Percentiles rank a stretch among this genome's conserved stretches.
phyloP scores from a whole-genome alignment of 2,329 filamentous ascomycete genomes.

The Dactylellina leptospora region DNA sequence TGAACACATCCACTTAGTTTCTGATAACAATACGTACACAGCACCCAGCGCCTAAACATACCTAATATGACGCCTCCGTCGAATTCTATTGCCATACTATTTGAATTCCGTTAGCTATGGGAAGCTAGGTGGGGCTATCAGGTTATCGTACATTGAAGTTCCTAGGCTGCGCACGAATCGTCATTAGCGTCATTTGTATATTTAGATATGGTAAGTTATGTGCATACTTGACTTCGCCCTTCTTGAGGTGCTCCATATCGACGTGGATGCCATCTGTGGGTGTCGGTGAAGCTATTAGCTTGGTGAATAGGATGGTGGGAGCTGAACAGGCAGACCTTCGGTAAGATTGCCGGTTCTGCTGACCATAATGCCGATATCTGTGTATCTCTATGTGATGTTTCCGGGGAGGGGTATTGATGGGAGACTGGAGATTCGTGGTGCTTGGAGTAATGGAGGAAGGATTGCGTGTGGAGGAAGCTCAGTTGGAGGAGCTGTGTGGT shows the following conservation, averaged over 20 bases:
- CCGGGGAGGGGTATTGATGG: constrained; percentile 1
- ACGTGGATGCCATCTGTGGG: constrained; percentile 93
- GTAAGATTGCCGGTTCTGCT: constrained; percentile 70
- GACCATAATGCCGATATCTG: constrained; percentile 45
- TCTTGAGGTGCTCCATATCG: constrained; percentile 98
- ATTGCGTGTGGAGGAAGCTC: constrained; percentile 30
- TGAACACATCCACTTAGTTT: constrained; percentile 57
- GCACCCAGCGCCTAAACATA: constrained; percentile 59
- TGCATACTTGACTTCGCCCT: constrained; percentile 95
- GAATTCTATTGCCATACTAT: constrained; percentile 98
- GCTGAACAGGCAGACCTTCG: constrained; percentile 65
- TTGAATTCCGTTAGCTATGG: constrained; percentile 48
- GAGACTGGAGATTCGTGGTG: constrained; percentile 13
- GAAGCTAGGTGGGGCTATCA: background rate
- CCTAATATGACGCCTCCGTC: constrained; percentile 95
- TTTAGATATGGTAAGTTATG: constrained; percentile 54
- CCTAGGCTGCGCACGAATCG: constrained; percentile 73
- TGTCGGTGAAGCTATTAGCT: constrained; percentile 16
- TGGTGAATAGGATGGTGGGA: background rate
- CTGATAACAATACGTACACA: background rate
- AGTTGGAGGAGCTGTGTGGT: constrained; percentile 21
- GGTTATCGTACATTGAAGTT: constrained; percentile 84
- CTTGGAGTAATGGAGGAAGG: constrained; percentile 1
- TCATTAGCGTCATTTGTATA: constrained; percentile 51
- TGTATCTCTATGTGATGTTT: background rate